Evolutionary conservation across 1,139 yeast genomes (phyloP), one percentile per base, ranked within the genome.

Genomic region (Yamadazyma membranifaciens): DNA sequence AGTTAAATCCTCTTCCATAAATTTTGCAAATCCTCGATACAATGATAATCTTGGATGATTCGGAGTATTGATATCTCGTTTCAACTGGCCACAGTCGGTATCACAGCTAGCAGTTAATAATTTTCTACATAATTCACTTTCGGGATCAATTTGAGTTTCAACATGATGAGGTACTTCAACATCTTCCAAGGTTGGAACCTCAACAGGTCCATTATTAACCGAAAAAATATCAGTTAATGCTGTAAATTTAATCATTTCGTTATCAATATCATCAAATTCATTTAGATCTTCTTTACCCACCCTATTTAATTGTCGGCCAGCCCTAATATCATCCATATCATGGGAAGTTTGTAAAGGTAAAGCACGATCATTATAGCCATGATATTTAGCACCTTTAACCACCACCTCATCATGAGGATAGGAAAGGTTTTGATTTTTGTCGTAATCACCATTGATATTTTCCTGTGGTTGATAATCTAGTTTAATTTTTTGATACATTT

Each of bases 1-100:
- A 14, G 62, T 59, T 50, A 80, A 66, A 52, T 80, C 85, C 47
- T 78, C 83, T 46, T 64, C 64, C 85, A 80, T 80, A 49, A 80
- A 80, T 51, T 64, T 75, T 30, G 79, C 67, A 49, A 80, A 80
- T 0, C 85, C 85, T 46, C 83, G 65, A 52, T 67, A 78, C 27
- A 80, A 65, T 31, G 60, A 60, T 39, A 78, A 62, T 46, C 83
- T 63, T 31, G 83, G 78, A 52, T 78, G 83, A 48, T 64, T 55
- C 2, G 63, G 62, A 3, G 70, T 67, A 14, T 56, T 58, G 36
- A 69, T 63, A 45, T 69, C 74, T 41, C 50, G 48, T 33, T 57
- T 50, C 46, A 70, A 60, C 37, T 62, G 58, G 3, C 71, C 72
- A 37, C 54, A 52, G 41, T 69, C 73, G 16, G 71, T 68, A 45